Base-by-base conservation (phyloP, 331 rosid genomes). In the Prunus yedoensis region DNA sequence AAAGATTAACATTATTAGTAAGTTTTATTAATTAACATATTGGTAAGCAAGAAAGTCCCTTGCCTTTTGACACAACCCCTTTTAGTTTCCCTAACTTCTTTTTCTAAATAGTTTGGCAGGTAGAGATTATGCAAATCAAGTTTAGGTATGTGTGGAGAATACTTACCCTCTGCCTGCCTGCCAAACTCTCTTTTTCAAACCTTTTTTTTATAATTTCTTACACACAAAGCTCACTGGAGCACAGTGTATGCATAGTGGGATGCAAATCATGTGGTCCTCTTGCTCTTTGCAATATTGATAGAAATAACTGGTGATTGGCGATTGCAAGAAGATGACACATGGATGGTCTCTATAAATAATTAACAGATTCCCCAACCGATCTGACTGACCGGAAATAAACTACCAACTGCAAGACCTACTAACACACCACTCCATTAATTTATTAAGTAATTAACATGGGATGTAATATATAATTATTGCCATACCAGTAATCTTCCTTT, bases 231-330 rank as follows among this genome's bases (percentile, higher is more conserved):
- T 21, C 5, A 3, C 25, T 4, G 27, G 20, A 67, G 45, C 30
- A 77, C 18, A 57, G 12, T 81, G 84, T 75, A 21, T 70, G 85
- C 82, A 47, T 73, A 84, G 65, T 87, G 77, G 89, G 84, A 86
- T 74, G 77, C 89, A 81, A 87, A 84, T 84, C 90, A 79, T 70
- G 85, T 83, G 85, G 74, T 79, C 82, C 83, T 79, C 75, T 79
- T 63, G 63, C n/a, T 30, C 60, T 50, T 57, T 75, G 41, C 16
- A 32, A 13, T 41, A 17, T 49, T 10, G 10, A 51, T 72, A 52
- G 38, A 79, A 72, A 77, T 74, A 38, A 38, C 1, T 6, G 43
- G 43, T 6, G 9, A 38, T 35, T 35, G 38, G 80, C 16, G 47
- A 23, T 20, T 70, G 38, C 32, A 32, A 25, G 28, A 30, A 74